phyloP scores from a whole-genome alignment of 805 yeast species.

The Suhomyces sp. region DNA sequence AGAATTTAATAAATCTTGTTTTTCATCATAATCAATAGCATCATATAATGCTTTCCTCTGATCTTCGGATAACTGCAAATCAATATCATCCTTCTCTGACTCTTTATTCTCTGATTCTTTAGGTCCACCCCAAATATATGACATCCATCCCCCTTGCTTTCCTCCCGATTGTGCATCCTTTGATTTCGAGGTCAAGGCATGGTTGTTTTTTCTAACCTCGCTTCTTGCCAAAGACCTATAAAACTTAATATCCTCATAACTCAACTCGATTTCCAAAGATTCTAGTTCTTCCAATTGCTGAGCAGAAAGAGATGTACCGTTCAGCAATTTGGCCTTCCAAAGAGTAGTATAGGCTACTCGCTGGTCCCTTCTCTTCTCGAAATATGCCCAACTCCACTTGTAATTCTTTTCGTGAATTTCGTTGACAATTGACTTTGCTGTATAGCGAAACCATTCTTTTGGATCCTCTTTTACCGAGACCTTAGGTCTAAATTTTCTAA shows the following conservation, averaged over 20 bases:
- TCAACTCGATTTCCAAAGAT: constrained; percentile 55
- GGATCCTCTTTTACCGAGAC: constrained; percentile 60
- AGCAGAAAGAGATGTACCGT: constrained; percentile 23
- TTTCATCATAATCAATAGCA: constrained; percentile 88
- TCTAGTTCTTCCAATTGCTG: constrained; percentile 40
- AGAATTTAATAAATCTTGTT: constrained; percentile 47
- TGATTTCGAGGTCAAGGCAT: too few relatives aligned
- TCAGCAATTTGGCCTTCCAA: constrained; percentile 63
- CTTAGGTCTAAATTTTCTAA: constrained; percentile 68
- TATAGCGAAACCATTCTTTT: constrained; percentile 75
- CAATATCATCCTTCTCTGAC: constrained; percentile 38
- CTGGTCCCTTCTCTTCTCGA: constrained; percentile 69
- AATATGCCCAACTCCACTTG: constrained; percentile 87
- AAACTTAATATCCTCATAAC: constrained; percentile 79
- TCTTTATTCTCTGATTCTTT: constrained; percentile 21
- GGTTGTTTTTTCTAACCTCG: constrained; percentile 60
- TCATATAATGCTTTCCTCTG: constrained; percentile 87
- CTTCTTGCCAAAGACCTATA: constrained; percentile 78
- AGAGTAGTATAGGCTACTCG: constrained; percentile 63
- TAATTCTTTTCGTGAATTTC: constrained; percentile 81
- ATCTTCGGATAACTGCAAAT: constrained; percentile 64
- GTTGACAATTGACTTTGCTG: constrained; percentile 69
- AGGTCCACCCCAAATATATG: constrained; percentile 60
- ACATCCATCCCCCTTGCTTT: constrained; percentile 56
- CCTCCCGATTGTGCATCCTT: background rate